Conservation (phyloP, 805 yeast genomes). For the Cyberlindnera japonica region DNA sequence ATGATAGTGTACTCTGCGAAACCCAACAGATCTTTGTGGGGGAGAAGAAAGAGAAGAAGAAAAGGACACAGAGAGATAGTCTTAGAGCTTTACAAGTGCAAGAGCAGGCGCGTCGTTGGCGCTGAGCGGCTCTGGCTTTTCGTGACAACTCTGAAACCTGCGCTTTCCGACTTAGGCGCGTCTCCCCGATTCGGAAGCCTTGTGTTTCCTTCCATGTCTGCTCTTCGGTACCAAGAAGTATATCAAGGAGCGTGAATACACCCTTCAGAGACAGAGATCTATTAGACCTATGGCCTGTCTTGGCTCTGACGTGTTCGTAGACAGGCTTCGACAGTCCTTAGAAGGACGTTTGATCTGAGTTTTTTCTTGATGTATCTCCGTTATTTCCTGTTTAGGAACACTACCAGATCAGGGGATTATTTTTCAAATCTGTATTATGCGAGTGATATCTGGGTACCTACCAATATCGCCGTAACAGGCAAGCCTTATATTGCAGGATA, state of each 20-base stretch:
- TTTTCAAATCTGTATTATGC: background rate
- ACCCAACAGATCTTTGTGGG: no score
- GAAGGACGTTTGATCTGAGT: background rate
- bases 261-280: background rate
- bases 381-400: slow-evolving; percentile 10
- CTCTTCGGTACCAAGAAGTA: background rate
- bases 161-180: background rate
- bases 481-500: no score
- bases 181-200: background rate
- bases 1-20: no score
- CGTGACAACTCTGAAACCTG: slow-evolving; percentile 11
- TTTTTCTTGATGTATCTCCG: slow-evolving; percentile 25
- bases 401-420: slow-evolving; percentile 4
- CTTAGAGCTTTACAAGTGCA: no score
- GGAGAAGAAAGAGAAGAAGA: background rate
- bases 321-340: background rate
- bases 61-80: background rate
- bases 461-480: no score
- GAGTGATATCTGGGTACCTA: background rate
- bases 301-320: background rate
- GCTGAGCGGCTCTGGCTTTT: background rate
- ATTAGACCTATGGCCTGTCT: background rate
- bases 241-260: background rate
- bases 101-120: background rate
- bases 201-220: background rate